Base-by-base conservation (phyloP, 2,329 filamentous ascomycete species). In the Penicillium sumatraense region DNA sequence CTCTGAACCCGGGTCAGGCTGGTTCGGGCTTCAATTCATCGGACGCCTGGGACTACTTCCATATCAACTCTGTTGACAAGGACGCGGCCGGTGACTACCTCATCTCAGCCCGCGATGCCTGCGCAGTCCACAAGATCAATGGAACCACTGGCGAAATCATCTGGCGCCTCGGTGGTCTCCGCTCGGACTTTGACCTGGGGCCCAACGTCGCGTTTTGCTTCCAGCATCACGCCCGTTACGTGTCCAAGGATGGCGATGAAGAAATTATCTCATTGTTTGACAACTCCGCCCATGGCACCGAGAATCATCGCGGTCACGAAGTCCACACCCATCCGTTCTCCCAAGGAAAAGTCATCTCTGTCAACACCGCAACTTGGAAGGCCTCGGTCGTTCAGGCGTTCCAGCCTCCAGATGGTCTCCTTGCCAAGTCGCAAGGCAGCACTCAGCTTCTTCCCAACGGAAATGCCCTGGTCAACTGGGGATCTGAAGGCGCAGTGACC, bases 381-480 rank as follows among this genome's bases (percentile, higher is more conserved):
- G 81, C 80, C 1, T 72, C 72, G 1, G 72, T 80, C 50, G 71
- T 81, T n/a, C 73, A 75, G 48, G 74, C 77, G 21, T 82, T 78
- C 65, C 72, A 76, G 47, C 79, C 81, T 0, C 81, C 81, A 1
- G 79, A 83, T 51, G 69, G 72, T 5, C 70, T 85, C 7, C 70
- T 78, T 0, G 78, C 81, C 24, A 80, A 76, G 42, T 83, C 82
- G 0, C 81, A 83, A 56, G 80, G 80, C 1, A 81, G 77, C 55
- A 79, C 81, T 27, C 84, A 87, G 59, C 62, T 83, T 5, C 75
- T 87, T 0, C 77, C 80, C 0, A 79, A 80, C 49, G 80, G 80
- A 29, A 81, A 84, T 54, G 78, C 78, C 6, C 70, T 86, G 38
- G 78, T 86, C 29, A 81, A 82, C 58, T 87, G 83, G 83, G 83